Evolutionary conservation across 2,329 filamentous ascomycete species (phyloP), one percentile per base, ranked within the genome.

Genomic region (Penicillium hordei): DNA sequence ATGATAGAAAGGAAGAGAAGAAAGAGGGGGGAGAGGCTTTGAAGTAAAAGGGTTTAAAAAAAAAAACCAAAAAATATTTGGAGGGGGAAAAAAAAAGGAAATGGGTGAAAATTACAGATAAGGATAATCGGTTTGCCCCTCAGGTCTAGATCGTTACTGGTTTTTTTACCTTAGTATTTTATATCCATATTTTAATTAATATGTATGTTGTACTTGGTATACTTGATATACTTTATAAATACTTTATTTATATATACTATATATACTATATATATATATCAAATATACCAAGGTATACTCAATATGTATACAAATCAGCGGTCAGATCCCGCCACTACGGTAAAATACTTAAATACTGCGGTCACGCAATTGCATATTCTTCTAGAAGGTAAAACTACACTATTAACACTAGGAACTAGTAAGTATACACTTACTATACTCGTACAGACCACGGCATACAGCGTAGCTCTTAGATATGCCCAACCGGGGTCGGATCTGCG

Each of bases 1-100:
- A 59, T 76, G 72, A 65, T 39, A 13, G 55, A 62, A 52, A 48
- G 51, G 36, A 59, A 46, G 54, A 40, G 59, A 53, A 52, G 43
- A 66, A 66, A 54, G 55, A 57, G 52, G 59, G 52, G 49, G 55
- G 57, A 57, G 49, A 44, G 60, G 50, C 31, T 50, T 46, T 40
- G 62, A 59, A 61, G 59, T 61, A 66, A 48, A 58, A 56, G 62
- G 54, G 40, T 43, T 10, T 55, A 53, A 34, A 59, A 71, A 62
- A 60, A 58, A 61, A 61, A 57, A 40, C 57, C 51, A 61, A 61
- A 60, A 59, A 65, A 59, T 55, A 48, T 38, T 36, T 48, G 54
- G 56, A 55, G 55, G 42, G 55, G 53, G n/a, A 57, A 58, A 59
- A 58, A 63, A 42, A 57, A n/a, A n/a, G 49, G 21, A 19, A 55